Evolutionary conservation across 23 red algal genomes (phyloP), one percentile per base, ranked within the genome.

Genomic region (Gracilaria domingensis): DNA sequence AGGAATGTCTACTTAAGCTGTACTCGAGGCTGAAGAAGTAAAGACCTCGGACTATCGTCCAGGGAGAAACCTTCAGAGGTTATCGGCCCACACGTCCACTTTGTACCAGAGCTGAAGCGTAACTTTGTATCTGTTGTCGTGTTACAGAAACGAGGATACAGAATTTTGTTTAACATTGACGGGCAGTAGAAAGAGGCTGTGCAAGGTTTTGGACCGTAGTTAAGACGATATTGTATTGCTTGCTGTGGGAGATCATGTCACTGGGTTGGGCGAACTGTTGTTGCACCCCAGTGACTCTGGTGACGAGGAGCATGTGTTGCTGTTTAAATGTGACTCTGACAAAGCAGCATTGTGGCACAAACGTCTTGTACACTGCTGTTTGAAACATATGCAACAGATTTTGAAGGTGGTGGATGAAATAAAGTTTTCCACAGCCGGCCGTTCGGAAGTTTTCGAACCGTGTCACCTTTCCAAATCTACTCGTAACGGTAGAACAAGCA

Each of bases 341-440:
- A 7, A 70, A 36, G 4, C 26, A 14, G 2, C 4, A 39, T 29
- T 70, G 65, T 70, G 65, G 29, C 65, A 70, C 26, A 70, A 36
- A 2, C 65, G 65, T 70, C 65, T 70, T 34, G 20, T 13, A 18
- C 65, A 70, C 36, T 4, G 4, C 5, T 70, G 65, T 18, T 13
- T 36, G 18, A 29, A 70, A 5, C 65, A 70, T 70, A 4, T 70
- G 14, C 65, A 29, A 13, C 2, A 62, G 26, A 50, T 18, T 2
- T 59, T 72, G 17, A 5, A 8, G 11, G 18, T 86, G 40, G 82
- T 86, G 14, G 82, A 86, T 45, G 82, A 60, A 17, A 36, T 86
- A 49, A 35, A 59, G 16, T 21, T 42, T 50, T 6, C 21, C 3
- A 60, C 71, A 62, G 82, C 72, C 12, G 38, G 0, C 25, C 32